phyloP scores from a whole-genome alignment of 306 rosid species.

The Biancaea sappan region DNA sequence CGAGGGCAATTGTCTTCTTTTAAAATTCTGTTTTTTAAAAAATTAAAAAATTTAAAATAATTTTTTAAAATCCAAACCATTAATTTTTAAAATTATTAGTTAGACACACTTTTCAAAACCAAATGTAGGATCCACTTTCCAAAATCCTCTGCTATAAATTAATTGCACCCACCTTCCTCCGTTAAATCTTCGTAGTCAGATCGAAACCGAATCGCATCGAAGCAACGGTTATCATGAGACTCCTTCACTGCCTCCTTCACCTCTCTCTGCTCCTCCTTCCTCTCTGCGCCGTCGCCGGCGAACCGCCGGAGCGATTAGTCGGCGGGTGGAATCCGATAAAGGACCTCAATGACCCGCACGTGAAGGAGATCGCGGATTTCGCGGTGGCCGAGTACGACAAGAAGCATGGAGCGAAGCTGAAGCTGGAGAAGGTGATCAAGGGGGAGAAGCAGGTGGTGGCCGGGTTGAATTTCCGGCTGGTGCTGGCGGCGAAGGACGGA shows the following conservation, averaged over 20 bases:
- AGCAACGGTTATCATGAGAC: constrained; percentile 33
- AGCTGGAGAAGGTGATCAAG: constrained; percentile 31
- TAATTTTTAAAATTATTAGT: no score
- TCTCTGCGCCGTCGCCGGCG: background rate
- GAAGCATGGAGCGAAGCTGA: constrained; percentile 27
- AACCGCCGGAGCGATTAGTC: rapidly evolving
- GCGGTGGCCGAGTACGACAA: constrained; percentile 56
- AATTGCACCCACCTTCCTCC: no score
- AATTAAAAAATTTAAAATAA: no score
- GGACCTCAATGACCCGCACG: constrained; percentile 43
- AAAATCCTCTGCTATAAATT: no score
- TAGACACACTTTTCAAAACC: no score
- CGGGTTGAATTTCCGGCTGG: constrained; percentile 50
- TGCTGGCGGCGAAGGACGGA: constrained; percentile 33
- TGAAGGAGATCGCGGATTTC: constrained; percentile 54
- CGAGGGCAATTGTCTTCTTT: no score
- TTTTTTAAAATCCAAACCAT: no score
- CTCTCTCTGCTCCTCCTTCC: constrained; percentile 31
- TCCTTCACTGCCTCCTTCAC: background rate
- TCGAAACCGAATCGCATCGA: no score
- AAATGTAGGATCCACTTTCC: no score
- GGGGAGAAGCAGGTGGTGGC: constrained; percentile 61
- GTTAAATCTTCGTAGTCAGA: no score
- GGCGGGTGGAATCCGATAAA: constrained; percentile 53
- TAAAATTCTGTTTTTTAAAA: no score